Base-by-base conservation (phyloP, 2,329 filamentous ascomycete species). In the Fusarium concolor region DNA sequence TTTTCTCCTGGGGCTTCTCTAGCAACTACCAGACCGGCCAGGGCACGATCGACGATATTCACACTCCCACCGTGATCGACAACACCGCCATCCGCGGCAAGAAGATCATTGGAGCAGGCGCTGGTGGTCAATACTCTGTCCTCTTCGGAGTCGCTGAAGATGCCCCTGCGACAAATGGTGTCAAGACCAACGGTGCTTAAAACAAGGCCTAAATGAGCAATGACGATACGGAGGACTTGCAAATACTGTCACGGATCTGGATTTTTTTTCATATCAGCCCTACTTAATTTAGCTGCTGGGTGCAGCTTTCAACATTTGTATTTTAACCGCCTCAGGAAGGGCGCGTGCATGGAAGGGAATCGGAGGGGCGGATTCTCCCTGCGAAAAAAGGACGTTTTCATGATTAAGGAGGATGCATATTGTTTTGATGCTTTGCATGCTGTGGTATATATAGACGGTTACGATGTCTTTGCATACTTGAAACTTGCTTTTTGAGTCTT, bases 101-200 rank as follows among this genome's bases (percentile, higher is more conserved):
- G 80, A 89, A 90, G 78, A 84, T 97, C 42, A 85, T 89, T 33
- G 93, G 86, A 79, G 92, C 92, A n/a, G 92, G 92, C 42, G 91
- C 91, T n/a, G 94, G 95, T 68, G 94, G 94, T 7, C 94, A 97
- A 76, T 97, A 89, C 78, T 91, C 89, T 2, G 80, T 92, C 24
- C 72, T 92, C n/a, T 83, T 85, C 11, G 85, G 85, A 53, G 75
- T 76, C 62, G 71, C 80, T 24, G 75, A 76, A 20, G 75, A 73
- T 11, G 67, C 45, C 2, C 72, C 73, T 47, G 67, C 70, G 57
- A 66, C 70, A 39, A 81, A 80, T 42, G 79, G 79, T 15, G 70
- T 70, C 24, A 54, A 61, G 60, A 54, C 62, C 39, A 74, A 74
- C 22, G 72, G 72, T 15, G 53, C 56, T 12, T 61, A 73, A 17